Base-by-base conservation (phyloP, 164 flowering plant genomes). In the Chimonanthus praecox region DNA sequence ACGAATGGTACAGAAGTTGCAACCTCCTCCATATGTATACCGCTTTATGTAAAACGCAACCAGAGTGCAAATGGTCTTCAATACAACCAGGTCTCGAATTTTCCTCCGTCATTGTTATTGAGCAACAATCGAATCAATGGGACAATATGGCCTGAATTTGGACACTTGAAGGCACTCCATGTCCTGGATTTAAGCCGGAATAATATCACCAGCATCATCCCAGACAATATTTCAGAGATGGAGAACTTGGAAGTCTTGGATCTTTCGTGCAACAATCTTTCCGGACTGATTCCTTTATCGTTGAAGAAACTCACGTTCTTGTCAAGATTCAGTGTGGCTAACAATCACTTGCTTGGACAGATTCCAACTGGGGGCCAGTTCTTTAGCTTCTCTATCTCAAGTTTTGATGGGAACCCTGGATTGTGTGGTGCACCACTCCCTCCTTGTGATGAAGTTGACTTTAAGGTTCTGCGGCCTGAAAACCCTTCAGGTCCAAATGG, bases 291-390 rank as follows among this genome's bases (percentile, higher is more conserved):
- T 67, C 97, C 98, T 16, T 2, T 66, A 6, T 88, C 92, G 9
- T 80, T 93, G 61, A 83, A 70, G 71, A 79, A 81, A 77, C 91
- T 93, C 76, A 90, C 89, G 3, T 93, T 90, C 75, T 81, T 93
- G 33, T 90, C 94, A 15, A 90, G 73, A 76, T 93, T 93, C 68
- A 89, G 87, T 74, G 97, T 93, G 75, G 97, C 98, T 43, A 45
- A 87, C 78, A 93, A 91, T 81, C 85, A 84, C 77, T 83, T 91
- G 80, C 71, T 73, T 20, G 98, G 98, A 7, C 68, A 67, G 15
- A 86, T 91, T 74, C 98, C 98, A 21, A 73, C 75, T 1, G 92
- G 87, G 6, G 90, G 88, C n/a, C 97, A 91, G 84, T 90, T 93
- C 64, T 73, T 73, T 21, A 84, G 89, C 77, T 93, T 93, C 74